A percentile compares a stretch with the other conserved stretches of the same genome.
These are phyloP conservation scores for Naegleria lovaniensis DNA, from an alignment of 208 protist species.

Conservation along the genomic window DNA sequence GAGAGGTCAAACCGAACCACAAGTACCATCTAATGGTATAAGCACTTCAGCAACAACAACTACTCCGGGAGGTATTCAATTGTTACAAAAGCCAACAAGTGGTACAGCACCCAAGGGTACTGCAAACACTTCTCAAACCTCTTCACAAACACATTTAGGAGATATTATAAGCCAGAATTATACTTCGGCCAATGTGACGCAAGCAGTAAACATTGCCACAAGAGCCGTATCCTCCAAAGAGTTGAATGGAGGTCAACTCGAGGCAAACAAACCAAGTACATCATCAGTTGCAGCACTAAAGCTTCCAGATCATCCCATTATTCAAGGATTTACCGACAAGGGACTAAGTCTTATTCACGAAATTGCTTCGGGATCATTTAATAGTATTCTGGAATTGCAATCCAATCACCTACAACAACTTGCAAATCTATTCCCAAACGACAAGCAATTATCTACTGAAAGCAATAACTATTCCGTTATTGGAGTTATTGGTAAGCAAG, in stretches of 20 bases:
- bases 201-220: too few species aligned
- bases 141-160: neutral
- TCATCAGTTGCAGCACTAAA: too few species aligned
- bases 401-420: neutral
- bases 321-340: neutral
- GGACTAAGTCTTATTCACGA: neutral
- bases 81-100: too few species aligned
- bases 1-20: neutral
- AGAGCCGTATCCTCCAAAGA: too few species aligned
- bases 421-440: neutral
- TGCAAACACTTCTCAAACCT: too few species aligned
- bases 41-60: too few species aligned
- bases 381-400: neutral
- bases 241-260: too few species aligned
- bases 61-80: too few species aligned
- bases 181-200: too few species aligned
- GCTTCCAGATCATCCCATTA: too few species aligned
- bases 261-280: too few species aligned
- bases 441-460: neutral
- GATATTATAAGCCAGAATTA: neutral
- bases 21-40: neutral
- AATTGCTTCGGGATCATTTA: neutral
- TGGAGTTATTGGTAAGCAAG: conserved; percentile 4
- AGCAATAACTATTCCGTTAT: neutral
- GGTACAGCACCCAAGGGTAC: too few species aligned